phyloP scores from a whole-genome alignment of 208 protist genomes.

The Strigomonas culicis region DNA sequence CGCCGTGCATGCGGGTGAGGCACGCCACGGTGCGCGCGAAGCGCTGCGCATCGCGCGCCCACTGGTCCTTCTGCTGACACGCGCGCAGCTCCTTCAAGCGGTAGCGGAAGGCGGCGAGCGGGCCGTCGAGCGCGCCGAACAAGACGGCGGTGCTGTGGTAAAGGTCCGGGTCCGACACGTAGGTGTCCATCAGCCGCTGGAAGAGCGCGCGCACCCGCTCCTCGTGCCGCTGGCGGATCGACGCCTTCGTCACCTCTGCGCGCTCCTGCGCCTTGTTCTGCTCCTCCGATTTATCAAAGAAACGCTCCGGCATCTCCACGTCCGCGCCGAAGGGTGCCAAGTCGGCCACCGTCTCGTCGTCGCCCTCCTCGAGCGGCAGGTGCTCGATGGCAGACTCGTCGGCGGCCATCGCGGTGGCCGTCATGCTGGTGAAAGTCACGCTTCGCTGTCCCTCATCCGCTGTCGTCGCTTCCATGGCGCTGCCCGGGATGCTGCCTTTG shows the following conservation, averaged over 20 bases:
- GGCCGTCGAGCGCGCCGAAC: constrained; percentile 68
- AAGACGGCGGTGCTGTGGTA: constrained; percentile 71
- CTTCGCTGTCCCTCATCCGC: constrained; percentile 17
- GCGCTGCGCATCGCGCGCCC: constrained; percentile 44
- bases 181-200: constrained; percentile 51
- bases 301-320: constrained; percentile 14
- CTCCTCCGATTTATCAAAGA: background rate
- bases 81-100: constrained; percentile 76
- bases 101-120: constrained; percentile 53
- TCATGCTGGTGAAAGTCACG: constrained; percentile 32
- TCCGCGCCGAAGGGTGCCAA: constrained; percentile 35
- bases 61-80: constrained; percentile 85
- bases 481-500: constrained; percentile 63
- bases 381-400: constrained; percentile 33
- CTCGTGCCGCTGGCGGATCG: constrained; percentile 54
- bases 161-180: constrained; percentile 82
- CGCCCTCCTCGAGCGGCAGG: constrained; percentile 25
- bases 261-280: constrained; percentile 1
- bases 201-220: constrained; percentile 72
- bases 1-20: constrained; percentile 43
- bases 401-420: constrained; percentile 4
- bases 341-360: constrained; percentile 18
- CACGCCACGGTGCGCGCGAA: constrained; percentile 64
- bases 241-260: background rate
- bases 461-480: constrained; percentile 24